phyloP scores from a whole-genome alignment of 768 basidiomycete species.

The Nidularia sp. region DNA sequence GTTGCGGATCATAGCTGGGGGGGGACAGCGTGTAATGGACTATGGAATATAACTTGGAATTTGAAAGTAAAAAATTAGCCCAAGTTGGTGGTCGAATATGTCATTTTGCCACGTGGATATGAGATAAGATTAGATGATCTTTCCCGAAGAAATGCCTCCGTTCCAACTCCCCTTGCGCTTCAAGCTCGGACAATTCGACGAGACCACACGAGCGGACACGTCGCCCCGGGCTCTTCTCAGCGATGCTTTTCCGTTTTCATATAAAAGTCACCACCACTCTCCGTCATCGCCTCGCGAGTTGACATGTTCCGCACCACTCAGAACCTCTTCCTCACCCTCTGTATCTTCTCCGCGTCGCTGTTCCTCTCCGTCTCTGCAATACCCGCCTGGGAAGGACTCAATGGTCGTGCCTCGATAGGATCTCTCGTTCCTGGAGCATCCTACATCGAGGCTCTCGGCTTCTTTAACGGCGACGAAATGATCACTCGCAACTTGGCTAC shows the following conservation, averaged over 20 bases:
- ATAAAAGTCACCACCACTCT: conserved; percentile 4
- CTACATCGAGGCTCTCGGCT: conserved; percentile 31
- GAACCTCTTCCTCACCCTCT: conserved; percentile 1
- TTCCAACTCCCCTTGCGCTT: background rate
- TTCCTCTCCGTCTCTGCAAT: conserved; percentile 22
- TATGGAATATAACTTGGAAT: background rate
- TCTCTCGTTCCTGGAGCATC: conserved; percentile 39
- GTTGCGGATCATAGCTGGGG: background rate
- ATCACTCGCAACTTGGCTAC: conserved; percentile 24
- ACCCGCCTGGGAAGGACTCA: conserved; percentile 39
- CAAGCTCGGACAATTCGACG: conserved; percentile 17
- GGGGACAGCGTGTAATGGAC: background rate
- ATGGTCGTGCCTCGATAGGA: conserved; percentile 28
- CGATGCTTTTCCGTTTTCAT: conserved; percentile 24
- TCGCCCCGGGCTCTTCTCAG: conserved; percentile 5
- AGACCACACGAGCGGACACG: conserved; percentile 10
- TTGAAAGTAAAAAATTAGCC: background rate
- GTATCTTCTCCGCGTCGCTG: conserved; percentile 15
- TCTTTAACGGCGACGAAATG: conserved; percentile 11
- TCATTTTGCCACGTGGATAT: background rate
- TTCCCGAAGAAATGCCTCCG: no score
- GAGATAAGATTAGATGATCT: background rate
- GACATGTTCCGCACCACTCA: conserved; percentile 4
- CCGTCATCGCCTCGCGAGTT: conserved; percentile 3
- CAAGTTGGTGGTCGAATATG: background rate